phyloP scores from a whole-genome alignment of 2,329 filamentous ascomycete genomes.

The Penicillium sumatraense region DNA sequence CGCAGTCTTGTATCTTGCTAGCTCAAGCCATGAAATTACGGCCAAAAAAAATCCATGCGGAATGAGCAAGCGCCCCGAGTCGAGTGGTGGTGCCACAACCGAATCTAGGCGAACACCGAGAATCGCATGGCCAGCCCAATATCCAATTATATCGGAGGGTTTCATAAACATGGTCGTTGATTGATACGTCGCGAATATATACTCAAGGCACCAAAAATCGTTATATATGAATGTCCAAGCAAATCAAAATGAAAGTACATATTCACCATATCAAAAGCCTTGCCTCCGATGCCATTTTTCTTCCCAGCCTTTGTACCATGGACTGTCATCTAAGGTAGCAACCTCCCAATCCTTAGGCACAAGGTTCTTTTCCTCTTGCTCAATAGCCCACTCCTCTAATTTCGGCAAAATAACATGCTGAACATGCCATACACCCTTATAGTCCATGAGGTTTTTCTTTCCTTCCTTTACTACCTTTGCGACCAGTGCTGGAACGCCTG shows the following conservation, averaged over 20 bases:
- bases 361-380: constrained; percentile 68
- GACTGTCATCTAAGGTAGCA: constrained; percentile 72
- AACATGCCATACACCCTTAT: constrained; percentile 81
- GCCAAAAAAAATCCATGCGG: neutral
- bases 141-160: neutral
- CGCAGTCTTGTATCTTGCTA: neutral
- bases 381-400: constrained; percentile 65
- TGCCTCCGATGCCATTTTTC: constrained; percentile 72
- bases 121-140: neutral
- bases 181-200: neutral
- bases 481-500: constrained; percentile 71
- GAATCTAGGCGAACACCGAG: neutral
- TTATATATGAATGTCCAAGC: neutral
- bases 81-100: neutral
- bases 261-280: constrained; percentile 54
- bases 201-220: constrained; percentile 5
- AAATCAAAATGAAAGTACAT: constrained; percentile 2
- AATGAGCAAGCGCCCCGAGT: neutral
- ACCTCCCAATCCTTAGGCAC: constrained; percentile 68
- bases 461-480: constrained; percentile 72
- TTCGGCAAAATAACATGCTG: constrained; percentile 72
- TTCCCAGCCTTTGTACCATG: constrained; percentile 78
- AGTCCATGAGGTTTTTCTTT: constrained; percentile 72
- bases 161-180: neutral
- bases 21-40: neutral